A percentile compares a stretch with the other conserved stretches of the same genome.
These are phyloP conservation scores for Ophiosphaerella herpotricha DNA, from an alignment of 2,329 filamentous ascomycete species.

Conservation along the genomic window DNA sequence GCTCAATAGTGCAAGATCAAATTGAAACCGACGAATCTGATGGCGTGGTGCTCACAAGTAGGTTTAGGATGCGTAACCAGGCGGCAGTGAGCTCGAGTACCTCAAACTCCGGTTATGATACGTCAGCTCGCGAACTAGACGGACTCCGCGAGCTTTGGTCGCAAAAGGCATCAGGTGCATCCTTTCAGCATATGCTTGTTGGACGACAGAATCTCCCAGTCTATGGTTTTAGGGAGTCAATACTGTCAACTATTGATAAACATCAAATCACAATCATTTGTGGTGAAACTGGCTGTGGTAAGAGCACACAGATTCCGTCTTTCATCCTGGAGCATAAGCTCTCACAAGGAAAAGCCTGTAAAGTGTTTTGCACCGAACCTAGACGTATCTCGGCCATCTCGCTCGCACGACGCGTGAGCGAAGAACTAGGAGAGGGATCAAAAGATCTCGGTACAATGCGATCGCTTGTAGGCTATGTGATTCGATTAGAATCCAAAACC, in stretches of 20 bases:
- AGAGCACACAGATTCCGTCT: conserved; percentile 95
- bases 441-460: conserved; percentile 79
- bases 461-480: conserved; percentile 92
- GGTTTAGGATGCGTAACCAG: conserved; percentile 62
- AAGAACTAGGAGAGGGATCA: conserved; percentile 86
- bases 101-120: conserved; percentile 38
- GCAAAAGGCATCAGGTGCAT: conserved; percentile 54
- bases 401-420: conserved; percentile 86
- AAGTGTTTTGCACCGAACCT: conserved; percentile 94
- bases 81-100: conserved; percentile 28
- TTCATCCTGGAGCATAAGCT: conserved; percentile 92
- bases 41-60: conserved; percentile 71
- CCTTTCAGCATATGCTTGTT: conserved; percentile 79
- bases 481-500: conserved; percentile 87
- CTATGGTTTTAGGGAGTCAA: conserved; percentile 79
- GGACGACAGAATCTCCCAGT: conserved; percentile 84
- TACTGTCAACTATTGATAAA: conserved; percentile 74
- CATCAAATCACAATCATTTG: conserved; percentile 92
- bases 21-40: conserved; percentile 60
- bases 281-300: conserved; percentile 95
- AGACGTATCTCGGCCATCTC: conserved; percentile 96
- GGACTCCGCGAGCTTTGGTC: conserved; percentile 57
- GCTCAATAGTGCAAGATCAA: conserved; percentile 70
- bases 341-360: conserved; percentile 77
- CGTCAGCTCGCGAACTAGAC: conserved; percentile 39